Conservation (phyloP, 768 basidiomycete species). For the Tephrocybe sp. region DNA sequence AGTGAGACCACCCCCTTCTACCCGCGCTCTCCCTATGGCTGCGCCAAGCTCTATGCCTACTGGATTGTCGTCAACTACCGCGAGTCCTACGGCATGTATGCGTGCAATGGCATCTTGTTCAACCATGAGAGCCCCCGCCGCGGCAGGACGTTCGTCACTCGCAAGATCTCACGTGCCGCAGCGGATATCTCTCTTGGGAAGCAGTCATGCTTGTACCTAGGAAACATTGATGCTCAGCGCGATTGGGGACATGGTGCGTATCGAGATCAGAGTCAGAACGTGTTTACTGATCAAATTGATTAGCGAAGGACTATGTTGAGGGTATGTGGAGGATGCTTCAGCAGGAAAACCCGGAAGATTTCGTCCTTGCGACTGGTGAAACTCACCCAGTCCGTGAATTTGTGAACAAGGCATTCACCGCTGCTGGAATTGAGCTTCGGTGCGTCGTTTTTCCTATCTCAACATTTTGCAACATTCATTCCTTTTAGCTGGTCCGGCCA, state of each 20-base stretch:
- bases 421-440: constrained; percentile 68
- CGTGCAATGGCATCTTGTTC: constrained; percentile 96
- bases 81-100: constrained; percentile 95
- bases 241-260: constrained; percentile 99
- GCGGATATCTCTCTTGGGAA: constrained; percentile 92
- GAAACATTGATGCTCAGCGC: constrained; percentile 91
- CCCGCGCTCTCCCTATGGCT: constrained; percentile 96
- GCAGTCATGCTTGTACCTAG: constrained; percentile 88
- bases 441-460: constrained; percentile 31
- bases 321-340: constrained; percentile 99
- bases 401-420: constrained; percentile 81
- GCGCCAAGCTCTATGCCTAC: constrained; percentile 90
- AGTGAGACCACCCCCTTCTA: constrained; percentile 97
- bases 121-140: constrained; percentile 97
- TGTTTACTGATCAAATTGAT: not conserved
- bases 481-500: constrained; percentile 70
- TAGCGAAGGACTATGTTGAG: constrained; percentile 89
- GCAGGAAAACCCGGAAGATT: constrained; percentile 81
- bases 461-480: no score
- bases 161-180: constrained; percentile 91
- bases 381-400: constrained; percentile 94
- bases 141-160: constrained; percentile 93
- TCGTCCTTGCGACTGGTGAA: constrained; percentile 94
- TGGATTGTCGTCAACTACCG: constrained; percentile 93
- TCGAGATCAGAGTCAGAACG: no score